phyloP scores from a whole-genome alignment of 164 flowering plant genomes.

The Vitis rupestris region DNA sequence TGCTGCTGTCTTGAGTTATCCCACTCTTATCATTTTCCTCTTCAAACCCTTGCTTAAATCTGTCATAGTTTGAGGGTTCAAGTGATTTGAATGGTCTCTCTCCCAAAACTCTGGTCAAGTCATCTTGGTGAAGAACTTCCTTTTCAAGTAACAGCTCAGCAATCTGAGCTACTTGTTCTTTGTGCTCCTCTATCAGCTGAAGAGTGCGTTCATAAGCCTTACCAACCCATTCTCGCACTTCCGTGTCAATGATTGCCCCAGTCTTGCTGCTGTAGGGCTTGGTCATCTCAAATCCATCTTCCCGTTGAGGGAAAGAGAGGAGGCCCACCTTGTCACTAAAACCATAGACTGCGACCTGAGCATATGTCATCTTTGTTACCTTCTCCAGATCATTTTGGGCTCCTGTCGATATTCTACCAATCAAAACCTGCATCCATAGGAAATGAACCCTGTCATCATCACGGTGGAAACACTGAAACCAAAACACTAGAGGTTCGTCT shows the following conservation, averaged over 20 bases:
- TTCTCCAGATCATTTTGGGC: constrained; percentile 96
- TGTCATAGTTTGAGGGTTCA: constrained; percentile 78
- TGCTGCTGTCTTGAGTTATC: constrained; percentile 17
- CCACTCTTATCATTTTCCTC: constrained; percentile 46
- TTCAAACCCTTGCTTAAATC: constrained; percentile 66
- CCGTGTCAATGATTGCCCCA: constrained; percentile 75
- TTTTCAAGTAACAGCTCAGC: constrained; percentile 88
- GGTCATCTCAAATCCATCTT: constrained; percentile 66
- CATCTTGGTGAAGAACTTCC: constrained; percentile 93
- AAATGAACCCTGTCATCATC: not conserved
- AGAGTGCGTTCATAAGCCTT: constrained; percentile 73
- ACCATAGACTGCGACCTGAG: constrained; percentile 89
- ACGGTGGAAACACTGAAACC: not conserved
- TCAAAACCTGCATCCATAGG: constrained; percentile 52
- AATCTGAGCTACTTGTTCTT: constrained; percentile 71
- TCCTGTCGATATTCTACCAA: constrained; percentile 93
- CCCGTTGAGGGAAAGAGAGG: constrained; percentile 86
- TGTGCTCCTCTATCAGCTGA: constrained; percentile 71
- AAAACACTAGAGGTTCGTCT: not conserved
- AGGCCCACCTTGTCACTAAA: constrained; percentile 95
- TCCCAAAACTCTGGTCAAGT: constrained; percentile 67
- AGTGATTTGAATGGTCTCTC: constrained; percentile 75
- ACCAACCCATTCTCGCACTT: constrained; percentile 88
- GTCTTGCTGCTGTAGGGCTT: constrained; percentile 96
- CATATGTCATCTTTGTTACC: constrained; percentile 94